A percentile compares a stretch with the other conserved stretches of the same genome.
phyloP scores from a whole-genome alignment of 345 rosid genomes.

The Eucalyptus globulus region DNA sequence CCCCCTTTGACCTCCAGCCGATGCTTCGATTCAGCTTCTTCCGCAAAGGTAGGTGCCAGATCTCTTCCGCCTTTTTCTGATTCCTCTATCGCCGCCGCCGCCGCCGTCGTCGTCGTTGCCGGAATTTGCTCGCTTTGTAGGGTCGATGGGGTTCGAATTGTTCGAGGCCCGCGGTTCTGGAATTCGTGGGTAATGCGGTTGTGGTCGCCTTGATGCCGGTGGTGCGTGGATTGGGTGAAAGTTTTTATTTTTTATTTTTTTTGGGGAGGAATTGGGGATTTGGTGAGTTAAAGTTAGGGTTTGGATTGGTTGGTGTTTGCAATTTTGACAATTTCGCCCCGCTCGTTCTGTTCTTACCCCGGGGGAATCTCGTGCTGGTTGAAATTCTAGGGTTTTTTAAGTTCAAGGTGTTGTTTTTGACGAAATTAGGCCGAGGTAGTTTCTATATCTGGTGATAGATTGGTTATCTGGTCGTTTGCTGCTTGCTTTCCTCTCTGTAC shows the following conservation, averaged over 20 bases:
- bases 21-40: slow-evolving; percentile 71
- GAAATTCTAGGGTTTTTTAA: not conserved
- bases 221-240: not conserved
- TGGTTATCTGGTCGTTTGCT: not conserved
- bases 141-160: not conserved
- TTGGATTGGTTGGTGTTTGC: not conserved
- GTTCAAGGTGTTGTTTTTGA: not conserved
- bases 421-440: not conserved
- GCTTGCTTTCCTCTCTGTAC: not conserved
- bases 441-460: not conserved
- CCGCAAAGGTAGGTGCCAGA: slow-evolving; percentile 17
- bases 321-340: not conserved
- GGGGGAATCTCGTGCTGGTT: not conserved
- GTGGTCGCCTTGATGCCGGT: not conserved
- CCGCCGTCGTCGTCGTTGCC: not conserved
- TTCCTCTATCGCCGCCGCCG: not conserved
- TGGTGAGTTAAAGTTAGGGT: not conserved
- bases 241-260: no score
- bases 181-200: not conserved
- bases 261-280: not conserved
- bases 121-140: not conserved
- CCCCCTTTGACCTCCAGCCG: slow-evolving; percentile 4
- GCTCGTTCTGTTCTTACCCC: not conserved
- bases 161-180: not conserved
- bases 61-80: not conserved